Evolutionary conservation across 257 asterid species (phyloP), one percentile per base, ranked within the genome.

Genomic region (Buddleja alternifolia): DNA sequence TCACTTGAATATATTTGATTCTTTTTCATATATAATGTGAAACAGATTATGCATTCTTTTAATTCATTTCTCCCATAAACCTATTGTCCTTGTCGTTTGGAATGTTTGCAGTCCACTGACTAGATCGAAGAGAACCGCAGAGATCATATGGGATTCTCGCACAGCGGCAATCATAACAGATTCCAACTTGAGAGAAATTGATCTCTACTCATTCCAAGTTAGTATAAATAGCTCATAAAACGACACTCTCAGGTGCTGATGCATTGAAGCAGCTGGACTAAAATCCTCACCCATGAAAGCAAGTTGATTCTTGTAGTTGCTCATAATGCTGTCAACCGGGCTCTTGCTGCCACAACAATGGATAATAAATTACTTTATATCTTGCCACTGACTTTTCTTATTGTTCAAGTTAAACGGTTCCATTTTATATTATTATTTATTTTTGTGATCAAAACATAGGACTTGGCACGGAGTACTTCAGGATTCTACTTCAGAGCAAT

Each of bases 261-360:
- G 25, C 51, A 61, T 9, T 21, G 9, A 80, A 82, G 73, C 78
- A 85, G 98, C 75, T 93, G 98, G 98, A 73, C 72, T 0, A 88
- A 77, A 63, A 90, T 93, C 37, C 85, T 93, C 53, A 71, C 84
- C 11, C 89, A 86, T 67, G 94, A 90, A 77, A 84, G 92, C 86
- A 82, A 70, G 81, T 90, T 96, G 8, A 63, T 84, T 60, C 89
- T 93, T 6, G 94, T 93, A 25, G 98, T 90, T 70, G 98, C 97
- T 78, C 98, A 93, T 67, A 90, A 90, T 87, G 98, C 97, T 50
- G 97, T 90, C 74, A 90, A 93, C 75, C 97, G 90, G 79, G 98
- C 98, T 69, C 96, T 93, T 69, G 88, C 90, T 64, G 97, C 98
- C 79, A 90, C 97, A 25, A 94, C 98, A 19, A 74, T 93, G 17